These are phyloP conservation scores for Arachnomyces sp. DNA, from an alignment of 2,329 filamentous ascomycete genomes.

Conservation along the genomic window DNA sequence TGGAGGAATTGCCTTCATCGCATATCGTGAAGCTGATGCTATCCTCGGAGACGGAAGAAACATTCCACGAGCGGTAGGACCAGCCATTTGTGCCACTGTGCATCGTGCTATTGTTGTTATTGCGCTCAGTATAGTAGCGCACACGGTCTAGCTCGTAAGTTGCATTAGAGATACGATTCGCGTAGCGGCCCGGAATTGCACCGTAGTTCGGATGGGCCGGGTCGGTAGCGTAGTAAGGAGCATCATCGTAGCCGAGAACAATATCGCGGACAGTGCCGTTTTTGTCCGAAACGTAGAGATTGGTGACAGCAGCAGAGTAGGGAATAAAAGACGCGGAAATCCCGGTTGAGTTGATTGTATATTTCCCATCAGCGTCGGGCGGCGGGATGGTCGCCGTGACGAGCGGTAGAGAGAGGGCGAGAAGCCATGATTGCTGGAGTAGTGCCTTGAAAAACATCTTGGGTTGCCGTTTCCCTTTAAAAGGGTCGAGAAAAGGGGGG, in stretches of 20 bases:
- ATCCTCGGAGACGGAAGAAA: constrained; percentile 57
- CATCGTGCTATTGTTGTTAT: constrained; percentile 56
- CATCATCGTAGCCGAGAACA: constrained; percentile 69
- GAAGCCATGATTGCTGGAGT: no score
- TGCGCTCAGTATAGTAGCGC: constrained; percentile 52
- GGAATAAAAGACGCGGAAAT: constrained; percentile 64
- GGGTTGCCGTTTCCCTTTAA: no score
- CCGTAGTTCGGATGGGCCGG: constrained; percentile 63
- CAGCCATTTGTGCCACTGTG: constrained; percentile 66
- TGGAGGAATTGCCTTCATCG: constrained; percentile 56
- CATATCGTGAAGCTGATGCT: constrained; percentile 70
- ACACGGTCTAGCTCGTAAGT: constrained; percentile 61
- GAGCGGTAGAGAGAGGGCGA: no score
- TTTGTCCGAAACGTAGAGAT: constrained; percentile 63
- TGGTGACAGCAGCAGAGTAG: constrained; percentile 66
- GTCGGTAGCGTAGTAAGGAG: constrained; percentile 60
- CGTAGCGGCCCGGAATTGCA: constrained; percentile 67
- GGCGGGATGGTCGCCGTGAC: no score
- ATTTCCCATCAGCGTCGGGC: constrained; percentile 41
- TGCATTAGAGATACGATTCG: constrained; percentile 73
- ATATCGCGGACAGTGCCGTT: constrained; percentile 63
- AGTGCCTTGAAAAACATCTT: no score
- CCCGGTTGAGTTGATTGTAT: constrained; percentile 60
- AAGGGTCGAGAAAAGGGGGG: no score
- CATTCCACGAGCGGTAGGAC: constrained; percentile 72